Conservation (phyloP, 805 yeast species). For the Cyberlindnera bimundalis region DNA sequence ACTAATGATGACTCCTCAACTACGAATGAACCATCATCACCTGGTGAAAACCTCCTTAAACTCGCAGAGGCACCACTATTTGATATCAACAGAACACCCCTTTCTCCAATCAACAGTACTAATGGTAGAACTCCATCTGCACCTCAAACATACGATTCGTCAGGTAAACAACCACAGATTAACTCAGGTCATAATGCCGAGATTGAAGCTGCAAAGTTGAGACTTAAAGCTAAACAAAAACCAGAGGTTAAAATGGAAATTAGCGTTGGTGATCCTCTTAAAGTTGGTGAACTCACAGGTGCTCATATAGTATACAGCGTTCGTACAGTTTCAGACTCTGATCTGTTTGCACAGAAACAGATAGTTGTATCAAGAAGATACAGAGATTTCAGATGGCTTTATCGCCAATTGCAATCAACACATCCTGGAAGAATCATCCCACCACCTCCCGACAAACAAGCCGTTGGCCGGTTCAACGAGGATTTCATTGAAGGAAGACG, state of each 20-base stretch:
- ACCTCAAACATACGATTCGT: constrained; percentile 5
- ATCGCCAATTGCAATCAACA: constrained; percentile 77
- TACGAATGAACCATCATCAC: constrained; percentile 28
- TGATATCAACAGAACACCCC: constrained; percentile 34
- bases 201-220: constrained; percentile 13
- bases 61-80: constrained; percentile 56
- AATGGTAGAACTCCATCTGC: constrained; percentile 4
- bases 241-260: constrained; percentile 46
- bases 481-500: constrained; percentile 87
- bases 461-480: constrained; percentile 86
- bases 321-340: constrained; percentile 46
- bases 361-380: constrained; percentile 77
- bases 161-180: neutral
- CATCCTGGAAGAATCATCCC: constrained; percentile 92
- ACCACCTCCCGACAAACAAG: constrained; percentile 94
- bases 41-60: constrained; percentile 36
- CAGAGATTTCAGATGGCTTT: constrained; percentile 91
- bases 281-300: constrained; percentile 85
- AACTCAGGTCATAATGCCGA: constrained; percentile 2
- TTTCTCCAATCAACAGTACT: constrained; percentile 23
- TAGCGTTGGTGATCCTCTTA: constrained; percentile 83
- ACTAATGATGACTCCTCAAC: constrained; percentile 29
- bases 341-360: constrained; percentile 35
- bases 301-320: constrained; percentile 89
- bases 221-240: constrained; percentile 11